phyloP scores from a whole-genome alignment of 129 eudicot species.

The Flaveria brownii region DNA sequence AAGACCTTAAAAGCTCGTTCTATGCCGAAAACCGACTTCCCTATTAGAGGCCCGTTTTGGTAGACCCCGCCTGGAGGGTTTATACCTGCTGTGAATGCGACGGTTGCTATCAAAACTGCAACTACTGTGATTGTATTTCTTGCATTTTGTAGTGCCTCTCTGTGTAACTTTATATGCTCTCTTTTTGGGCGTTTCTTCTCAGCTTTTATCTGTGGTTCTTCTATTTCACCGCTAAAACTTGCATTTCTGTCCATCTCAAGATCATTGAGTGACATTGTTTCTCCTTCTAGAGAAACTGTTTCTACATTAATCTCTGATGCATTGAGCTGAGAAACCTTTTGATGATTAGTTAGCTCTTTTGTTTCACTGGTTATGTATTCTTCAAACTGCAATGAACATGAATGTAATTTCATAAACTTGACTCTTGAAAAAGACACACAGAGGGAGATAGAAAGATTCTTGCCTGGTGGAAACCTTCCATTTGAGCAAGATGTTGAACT shows the following conservation, averaged over 20 bases:
- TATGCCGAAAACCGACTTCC: constrained; percentile 27
- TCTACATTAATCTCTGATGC: neutral
- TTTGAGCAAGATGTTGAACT: constrained; percentile 30
- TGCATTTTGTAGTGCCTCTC: constrained; percentile 36
- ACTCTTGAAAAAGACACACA: neutral
- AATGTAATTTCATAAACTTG: neutral
- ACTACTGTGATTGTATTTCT: constrained; percentile 40
- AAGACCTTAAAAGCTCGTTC: constrained; percentile 39
- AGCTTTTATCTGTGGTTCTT: neutral
- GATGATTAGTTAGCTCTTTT: constrained; percentile 26
- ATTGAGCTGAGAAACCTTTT: neutral
- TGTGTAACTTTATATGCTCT: constrained; percentile 20
- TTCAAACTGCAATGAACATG: constrained; percentile 28
- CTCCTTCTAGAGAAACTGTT: neutral
- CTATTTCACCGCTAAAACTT: neutral
- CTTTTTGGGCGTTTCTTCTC: constrained; percentile 24
- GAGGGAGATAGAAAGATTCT: neutral
- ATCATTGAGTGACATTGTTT: neutral
- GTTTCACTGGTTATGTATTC: constrained; percentile 22
- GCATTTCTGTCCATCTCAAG: constrained; percentile 1
- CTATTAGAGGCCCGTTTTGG: constrained; percentile 32
- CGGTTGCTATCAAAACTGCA: constrained; percentile 35
- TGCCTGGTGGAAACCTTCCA: constrained; percentile 22
- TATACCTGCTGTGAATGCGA: constrained; percentile 41
- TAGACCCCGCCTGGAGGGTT: constrained; percentile 45